Percentiles rank a stretch among this genome's conserved stretches.
phyloP scores from a whole-genome alignment of 2,329 filamentous ascomycete species.

The Coniochaeta sp. region DNA sequence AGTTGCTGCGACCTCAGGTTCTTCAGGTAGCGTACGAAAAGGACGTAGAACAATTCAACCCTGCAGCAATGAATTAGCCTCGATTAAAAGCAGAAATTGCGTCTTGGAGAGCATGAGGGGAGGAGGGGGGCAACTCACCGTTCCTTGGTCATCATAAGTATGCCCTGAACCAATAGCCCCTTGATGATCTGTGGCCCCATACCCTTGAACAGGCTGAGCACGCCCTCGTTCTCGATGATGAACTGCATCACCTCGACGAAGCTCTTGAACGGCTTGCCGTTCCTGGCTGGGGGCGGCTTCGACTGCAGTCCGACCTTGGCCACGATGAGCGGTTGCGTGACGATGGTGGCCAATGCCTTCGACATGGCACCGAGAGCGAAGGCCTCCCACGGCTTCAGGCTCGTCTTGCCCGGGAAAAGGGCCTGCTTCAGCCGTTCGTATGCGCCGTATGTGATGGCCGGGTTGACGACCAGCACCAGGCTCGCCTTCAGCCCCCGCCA shows the following conservation, averaged over 20 bases:
- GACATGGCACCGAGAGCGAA: slow-evolving; percentile 93
- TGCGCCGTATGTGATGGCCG: slow-evolving; percentile 93
- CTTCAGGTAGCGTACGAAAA: slow-evolving; percentile 76
- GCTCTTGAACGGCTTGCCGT: slow-evolving; percentile 87
- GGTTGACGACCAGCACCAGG: slow-evolving; percentile 90
- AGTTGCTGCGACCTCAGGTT: slow-evolving; percentile 64
- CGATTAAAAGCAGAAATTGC: background rate
- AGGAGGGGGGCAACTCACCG: slow-evolving; percentile 49
- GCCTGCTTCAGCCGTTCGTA: slow-evolving; percentile 80
- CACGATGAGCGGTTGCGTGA: slow-evolving; percentile 91
- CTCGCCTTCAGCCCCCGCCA: slow-evolving; percentile 97
- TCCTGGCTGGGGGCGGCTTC: slow-evolving; percentile 73
- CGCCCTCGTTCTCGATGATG: slow-evolving; percentile 82
- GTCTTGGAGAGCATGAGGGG: background rate
- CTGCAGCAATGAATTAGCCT: slow-evolving; percentile 31
- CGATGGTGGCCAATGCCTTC: slow-evolving; percentile 85
- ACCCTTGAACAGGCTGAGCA: slow-evolving; percentile 85
- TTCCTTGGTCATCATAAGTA: slow-evolving; percentile 99
- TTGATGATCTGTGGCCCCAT: slow-evolving; percentile 92
- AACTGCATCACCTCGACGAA: slow-evolving; percentile 94
- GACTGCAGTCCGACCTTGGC: slow-evolving; percentile 96
- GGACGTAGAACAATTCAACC: slow-evolving; percentile 80
- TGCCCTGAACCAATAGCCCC: slow-evolving; percentile 85
- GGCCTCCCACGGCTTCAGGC: slow-evolving; percentile 75
- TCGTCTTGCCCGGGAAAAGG: slow-evolving; percentile 70